Percentiles rank a stretch among this genome's conserved stretches.
These are phyloP conservation scores for Barnettozyma siamensis DNA, from an alignment of 805 yeast genomes.

Conservation along the genomic window DNA sequence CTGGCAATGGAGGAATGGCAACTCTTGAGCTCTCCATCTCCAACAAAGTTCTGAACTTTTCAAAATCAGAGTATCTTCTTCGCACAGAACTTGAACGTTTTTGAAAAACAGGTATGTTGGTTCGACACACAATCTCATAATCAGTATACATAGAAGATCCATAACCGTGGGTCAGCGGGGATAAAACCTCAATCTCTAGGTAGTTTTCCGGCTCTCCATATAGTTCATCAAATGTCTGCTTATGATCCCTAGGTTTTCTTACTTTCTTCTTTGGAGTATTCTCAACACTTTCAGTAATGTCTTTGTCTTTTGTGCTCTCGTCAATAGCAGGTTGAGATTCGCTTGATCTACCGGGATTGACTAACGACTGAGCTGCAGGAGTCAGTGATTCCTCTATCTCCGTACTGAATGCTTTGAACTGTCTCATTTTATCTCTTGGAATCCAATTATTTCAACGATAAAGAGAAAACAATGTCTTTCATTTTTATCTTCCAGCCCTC, in stretches of 20 bases:
- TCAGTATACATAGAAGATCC: conserved; percentile 76
- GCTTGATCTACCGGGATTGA: background rate
- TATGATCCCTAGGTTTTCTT: conserved; percentile 29
- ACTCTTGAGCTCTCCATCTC: conserved; percentile 76
- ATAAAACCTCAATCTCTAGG: conserved; percentile 79
- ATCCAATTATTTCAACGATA: background rate
- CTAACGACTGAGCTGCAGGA: background rate
- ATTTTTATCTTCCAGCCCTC: too few species aligned
- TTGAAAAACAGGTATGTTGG: conserved; percentile 85
- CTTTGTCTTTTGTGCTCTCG: background rate
- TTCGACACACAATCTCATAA: conserved; percentile 83
- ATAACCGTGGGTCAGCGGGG: conserved; percentile 73
- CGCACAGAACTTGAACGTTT: conserved; percentile 61
- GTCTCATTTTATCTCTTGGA: background rate
- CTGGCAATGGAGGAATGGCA: conserved; percentile 82
- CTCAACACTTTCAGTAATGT: background rate
- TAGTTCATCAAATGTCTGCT: conserved; percentile 70
- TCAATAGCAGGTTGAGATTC: background rate
- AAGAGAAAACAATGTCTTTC: too few species aligned
- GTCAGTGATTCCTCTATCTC: conserved; percentile 22
- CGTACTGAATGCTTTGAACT: conserved; percentile 26
- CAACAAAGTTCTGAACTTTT: conserved; percentile 64
- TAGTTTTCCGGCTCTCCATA: conserved; percentile 95
- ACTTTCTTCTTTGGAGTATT: conserved; percentile 11
- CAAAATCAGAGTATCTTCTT: conserved; percentile 88